Percentiles rank a stretch among this genome's conserved stretches.
These are phyloP conservation scores for Pythium phragmitis DNA, from an alignment of 352 stramenopile genomes.

Conservation along the genomic window DNA sequence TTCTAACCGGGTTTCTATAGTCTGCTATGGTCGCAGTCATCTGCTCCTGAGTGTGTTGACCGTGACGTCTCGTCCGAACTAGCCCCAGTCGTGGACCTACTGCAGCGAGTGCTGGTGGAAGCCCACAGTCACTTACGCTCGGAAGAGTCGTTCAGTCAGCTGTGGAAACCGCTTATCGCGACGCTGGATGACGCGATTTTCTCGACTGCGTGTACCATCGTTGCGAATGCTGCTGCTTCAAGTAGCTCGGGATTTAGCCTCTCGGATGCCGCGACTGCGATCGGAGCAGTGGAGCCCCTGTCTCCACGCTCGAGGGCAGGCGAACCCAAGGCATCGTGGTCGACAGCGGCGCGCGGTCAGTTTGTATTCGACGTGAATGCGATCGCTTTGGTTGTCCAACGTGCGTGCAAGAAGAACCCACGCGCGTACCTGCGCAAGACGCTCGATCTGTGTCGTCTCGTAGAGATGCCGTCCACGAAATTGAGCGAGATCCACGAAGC, in stretches of 20 bases:
- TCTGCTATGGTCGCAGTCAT: conserved; percentile 4
- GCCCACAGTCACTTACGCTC: neutral
- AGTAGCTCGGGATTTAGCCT: conserved; percentile 17
- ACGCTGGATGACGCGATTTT: conserved; percentile 21
- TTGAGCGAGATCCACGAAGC: conserved; percentile 46
- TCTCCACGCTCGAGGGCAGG: neutral
- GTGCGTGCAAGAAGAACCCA: conserved; percentile 29
- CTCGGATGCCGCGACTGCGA: conserved; percentile 19
- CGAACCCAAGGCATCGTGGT: conserved; percentile 17
- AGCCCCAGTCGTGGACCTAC: neutral
- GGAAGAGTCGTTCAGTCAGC: conserved; percentile 17
- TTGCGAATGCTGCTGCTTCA: neutral
- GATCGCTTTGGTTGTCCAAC: conserved; percentile 37
- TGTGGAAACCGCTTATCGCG: conserved; percentile 24
- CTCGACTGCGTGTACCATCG: neutral
- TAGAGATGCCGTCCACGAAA: conserved; percentile 41
- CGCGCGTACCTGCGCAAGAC: conserved; percentile 44
- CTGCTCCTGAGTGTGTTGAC: neutral
- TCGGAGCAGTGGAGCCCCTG: conserved; percentile 17
- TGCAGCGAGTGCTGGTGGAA: conserved; percentile 8
- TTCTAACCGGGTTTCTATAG: neutral
- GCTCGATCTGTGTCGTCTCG: conserved; percentile 42
- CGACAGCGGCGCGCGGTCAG: conserved; percentile 30
- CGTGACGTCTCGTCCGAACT: conserved; percentile 23
- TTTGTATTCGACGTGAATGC: conserved; percentile 41